Percentiles rank a stretch among this genome's conserved stretches.
Conservation (phyloP, 169 alveolate genomes). For the Toxoplasma gondii region DNA sequence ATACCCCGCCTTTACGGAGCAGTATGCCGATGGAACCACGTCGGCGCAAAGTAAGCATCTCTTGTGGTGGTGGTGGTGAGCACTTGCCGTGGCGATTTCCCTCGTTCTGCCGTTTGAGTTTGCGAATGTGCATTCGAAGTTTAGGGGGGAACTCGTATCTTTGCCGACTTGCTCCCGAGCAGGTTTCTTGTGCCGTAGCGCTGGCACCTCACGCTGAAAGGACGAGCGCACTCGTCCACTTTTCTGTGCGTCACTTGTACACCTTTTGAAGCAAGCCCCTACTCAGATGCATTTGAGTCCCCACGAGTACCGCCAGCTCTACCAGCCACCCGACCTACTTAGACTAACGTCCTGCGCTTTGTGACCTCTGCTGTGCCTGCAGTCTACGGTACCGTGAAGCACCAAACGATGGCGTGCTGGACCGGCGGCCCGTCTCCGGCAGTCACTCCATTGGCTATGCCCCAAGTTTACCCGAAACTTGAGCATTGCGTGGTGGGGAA, state of each 20-base stretch:
- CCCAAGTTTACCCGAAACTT: background rate
- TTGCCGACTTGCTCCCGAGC: too few species aligned
- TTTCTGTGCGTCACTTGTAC: too few species aligned
- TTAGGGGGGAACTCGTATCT: too few species aligned
- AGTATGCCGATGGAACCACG: slow-evolving; percentile 11
- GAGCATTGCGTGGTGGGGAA: background rate
- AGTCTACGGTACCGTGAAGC: slow-evolving; percentile 7
- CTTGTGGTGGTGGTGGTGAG: background rate
- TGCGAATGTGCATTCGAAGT: background rate
- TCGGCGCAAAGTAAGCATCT: slow-evolving; percentile 1
- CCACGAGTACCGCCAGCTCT: too few species aligned
- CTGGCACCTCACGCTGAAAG: too few species aligned
- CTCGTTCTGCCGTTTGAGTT: background rate
- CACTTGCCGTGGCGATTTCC: background rate
- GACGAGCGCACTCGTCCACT: too few species aligned
- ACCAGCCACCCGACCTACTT: too few species aligned
- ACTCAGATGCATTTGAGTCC: too few species aligned
- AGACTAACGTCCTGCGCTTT: background rate
- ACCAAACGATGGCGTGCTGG: slow-evolving; percentile 39
- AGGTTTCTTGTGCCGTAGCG: too few species aligned
- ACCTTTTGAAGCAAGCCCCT: too few species aligned
- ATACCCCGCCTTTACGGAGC: slow-evolving; percentile 14
- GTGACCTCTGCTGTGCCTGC: background rate
- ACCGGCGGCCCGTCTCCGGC: background rate
- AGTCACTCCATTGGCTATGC: background rate